A percentile compares a stretch with the other conserved stretches of the same genome.
phyloP scores from a whole-genome alignment of 768 basidiomycete genomes.

The Crepidotus variabilis region DNA sequence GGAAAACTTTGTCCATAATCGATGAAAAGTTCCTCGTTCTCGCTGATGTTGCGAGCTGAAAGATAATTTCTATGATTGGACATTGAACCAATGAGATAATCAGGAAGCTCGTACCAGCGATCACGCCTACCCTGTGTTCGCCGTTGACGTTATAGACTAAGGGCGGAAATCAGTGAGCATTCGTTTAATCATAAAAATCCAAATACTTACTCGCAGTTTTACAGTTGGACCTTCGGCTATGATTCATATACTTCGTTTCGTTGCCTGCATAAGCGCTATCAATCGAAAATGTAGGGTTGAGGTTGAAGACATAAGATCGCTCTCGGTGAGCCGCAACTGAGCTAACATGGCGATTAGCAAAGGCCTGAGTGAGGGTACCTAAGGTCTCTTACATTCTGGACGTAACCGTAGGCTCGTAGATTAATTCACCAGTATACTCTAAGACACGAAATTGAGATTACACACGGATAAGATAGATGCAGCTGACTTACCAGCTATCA shows the following conservation, averaged over 20 bases:
- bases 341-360: slow-evolving; percentile 14
- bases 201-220: slow-evolving; percentile 36
- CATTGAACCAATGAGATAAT: neutral
- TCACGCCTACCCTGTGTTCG: slow-evolving; percentile 65
- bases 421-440: slow-evolving; percentile 71
- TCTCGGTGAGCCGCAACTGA: slow-evolving; percentile 41
- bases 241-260: slow-evolving; percentile 67
- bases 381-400: slow-evolving; percentile 45
- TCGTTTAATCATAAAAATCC: neutral
- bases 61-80: neutral
- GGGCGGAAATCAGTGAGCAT: neutral
- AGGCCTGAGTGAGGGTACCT: neutral
- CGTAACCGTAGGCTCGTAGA: slow-evolving; percentile 42
- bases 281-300: slow-evolving; percentile 44
- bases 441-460: neutral
- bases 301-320: slow-evolving; percentile 60
- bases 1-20: slow-evolving; percentile 41
- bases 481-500: slow-evolving; percentile 40
- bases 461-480: neutral
- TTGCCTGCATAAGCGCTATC: slow-evolving; percentile 60
- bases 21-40: slow-evolving; percentile 50
- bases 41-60: slow-evolving; percentile 34
- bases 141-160: slow-evolving; percentile 60
- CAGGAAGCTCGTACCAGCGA: slow-evolving; percentile 34
- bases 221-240: slow-evolving; percentile 40